phyloP scores from a whole-genome alignment of 1,139 yeast species.

The Magnusiomyces sp. region DNA sequence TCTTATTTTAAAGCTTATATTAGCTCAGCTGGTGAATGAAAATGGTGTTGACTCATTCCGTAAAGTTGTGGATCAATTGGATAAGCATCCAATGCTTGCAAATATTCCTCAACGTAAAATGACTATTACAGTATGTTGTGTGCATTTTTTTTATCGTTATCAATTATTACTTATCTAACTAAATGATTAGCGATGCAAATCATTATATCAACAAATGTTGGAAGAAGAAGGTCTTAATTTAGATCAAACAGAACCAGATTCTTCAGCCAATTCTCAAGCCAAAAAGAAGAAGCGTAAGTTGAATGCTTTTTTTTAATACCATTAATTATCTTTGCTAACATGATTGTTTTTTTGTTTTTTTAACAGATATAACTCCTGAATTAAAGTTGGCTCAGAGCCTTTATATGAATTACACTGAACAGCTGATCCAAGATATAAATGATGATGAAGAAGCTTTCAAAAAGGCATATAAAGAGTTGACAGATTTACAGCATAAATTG shows the following conservation, averaged over 20 bases:
- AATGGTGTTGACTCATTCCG: slow-evolving; percentile 27
- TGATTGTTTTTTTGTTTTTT: no score
- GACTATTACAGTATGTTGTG: slow-evolving; percentile 10
- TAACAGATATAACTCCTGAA: slow-evolving; percentile 1
- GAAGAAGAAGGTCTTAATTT: slow-evolving; percentile 22
- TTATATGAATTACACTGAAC: slow-evolving; percentile 26
- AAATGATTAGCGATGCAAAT: slow-evolving; percentile 20
- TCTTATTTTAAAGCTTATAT: slow-evolving; percentile 26
- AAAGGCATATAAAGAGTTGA: slow-evolving; percentile 17
- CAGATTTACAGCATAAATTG: neutral
- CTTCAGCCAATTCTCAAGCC: neutral
- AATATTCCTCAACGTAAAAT: slow-evolving; percentile 15
- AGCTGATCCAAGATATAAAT: slow-evolving; percentile 21
- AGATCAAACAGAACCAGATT: neutral
- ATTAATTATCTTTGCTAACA: no score
- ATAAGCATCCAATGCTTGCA: slow-evolving; percentile 28
- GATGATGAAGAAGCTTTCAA: slow-evolving; percentile 25
- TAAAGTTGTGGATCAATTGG: slow-evolving; percentile 24
- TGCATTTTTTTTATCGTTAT: neutral
- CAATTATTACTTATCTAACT: slow-evolving; percentile 3
- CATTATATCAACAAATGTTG: slow-evolving; percentile 23
- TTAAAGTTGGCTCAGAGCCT: slow-evolving; percentile 26
- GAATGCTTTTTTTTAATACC: neutral
- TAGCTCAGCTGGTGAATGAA: slow-evolving; percentile 32
- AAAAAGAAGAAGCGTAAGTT: neutral